Base-by-base conservation (phyloP, 352 stramenopile genomes). In the Globisporangium splendens region DNA sequence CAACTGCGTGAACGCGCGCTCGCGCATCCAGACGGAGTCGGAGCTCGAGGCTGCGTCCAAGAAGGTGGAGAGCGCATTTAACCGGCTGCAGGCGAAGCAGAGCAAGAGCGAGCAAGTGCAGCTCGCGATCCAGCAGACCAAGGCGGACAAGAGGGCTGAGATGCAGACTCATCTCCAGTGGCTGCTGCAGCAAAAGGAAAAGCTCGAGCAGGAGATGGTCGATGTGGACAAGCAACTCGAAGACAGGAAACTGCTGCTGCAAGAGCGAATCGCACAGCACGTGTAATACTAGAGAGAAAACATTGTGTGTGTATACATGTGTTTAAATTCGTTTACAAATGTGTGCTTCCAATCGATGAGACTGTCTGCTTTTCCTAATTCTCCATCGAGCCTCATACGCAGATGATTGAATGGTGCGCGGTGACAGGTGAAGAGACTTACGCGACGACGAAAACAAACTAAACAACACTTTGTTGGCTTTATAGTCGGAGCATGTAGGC, bases 21-120 rank as follows among this genome's bases (percentile, higher is more conserved):
- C 75, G 31, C 65, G 62, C 20, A 63, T 80, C 38, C 71, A 77
- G 60, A 67, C 73, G 54, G 79, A 91, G 57, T 82, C 70, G 67
- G 71, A 89, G 58, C 72, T 91, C 24, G 82, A 91, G 62, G 77
- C 52, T 8, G 79, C 79, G 31, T 91, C 79, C 24, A 87, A 86
- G 66, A 61, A 81, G 44, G 79, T 80, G 24, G 79, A 89, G 61
- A 62, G 61, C 35, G 68, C 75, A 22, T 88, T 88, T 61, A 70
- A 68, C 46, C 65, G 68, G 38, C 73, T 91, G 50, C 75, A 89
- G 54, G 67, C 75, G 61, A 81, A 78, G 39, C 77, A 91, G 44
- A 70, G 33, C 39, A 79, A 73, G 59, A 66, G 60, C 20, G 65
- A 72, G 11, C 51, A 65, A 22, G 55, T 89, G 62, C 50, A 70